Base-by-base conservation (phyloP, 768 basidiomycete genomes). In the Leucocoprinus leucothites region DNA sequence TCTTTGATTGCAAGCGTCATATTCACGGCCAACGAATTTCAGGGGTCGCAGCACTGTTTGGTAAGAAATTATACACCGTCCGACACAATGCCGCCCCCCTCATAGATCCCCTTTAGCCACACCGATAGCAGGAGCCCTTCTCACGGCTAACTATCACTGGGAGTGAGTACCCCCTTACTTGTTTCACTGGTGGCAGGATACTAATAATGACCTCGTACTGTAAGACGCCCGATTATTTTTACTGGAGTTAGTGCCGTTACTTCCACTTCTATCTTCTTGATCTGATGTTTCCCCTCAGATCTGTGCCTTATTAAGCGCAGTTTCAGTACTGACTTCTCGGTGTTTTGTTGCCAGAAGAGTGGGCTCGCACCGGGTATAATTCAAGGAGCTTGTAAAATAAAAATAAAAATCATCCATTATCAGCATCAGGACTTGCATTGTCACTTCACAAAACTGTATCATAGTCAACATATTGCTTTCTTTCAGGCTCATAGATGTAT, bases 91-190 rank as follows among this genome's bases (percentile, higher is more conserved):
- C 3, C n/a, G 2, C 35, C 18, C 24, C 22, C 16, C 43, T 38
- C n/a, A 49, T 34, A 45, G 44, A 14, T 21, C 28, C n/a, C 40
- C 7, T 31, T 9, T 50, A 76, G 74, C 71, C 8, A 75, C 74
- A 1, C 81, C 82, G 0, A 77, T 83, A 59, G 69, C 74, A 18
- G 82, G 82, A 5, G 79, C 78, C 9, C 64, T 84, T 16, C 67
- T 84, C 9, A 80, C 77, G 1, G 65, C 64, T 8, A 56, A 74
- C 1, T 76, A 73, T 48, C 58, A 69, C 42, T 82, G 81, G 82
- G 50, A 36, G 52, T 53, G 25, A 42, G 57, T 43, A 18, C 16
- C 3, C 42, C 28, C 19, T 24, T 34, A 22, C 28, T 41, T 31
- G 13, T 31, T 35, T 2, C 14, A 24, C 31, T 46, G 24, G 42